Evolutionary conservation across 2,329 filamentous ascomycete genomes (phyloP).

Genomic region (Aspergillus hortae): DNA sequence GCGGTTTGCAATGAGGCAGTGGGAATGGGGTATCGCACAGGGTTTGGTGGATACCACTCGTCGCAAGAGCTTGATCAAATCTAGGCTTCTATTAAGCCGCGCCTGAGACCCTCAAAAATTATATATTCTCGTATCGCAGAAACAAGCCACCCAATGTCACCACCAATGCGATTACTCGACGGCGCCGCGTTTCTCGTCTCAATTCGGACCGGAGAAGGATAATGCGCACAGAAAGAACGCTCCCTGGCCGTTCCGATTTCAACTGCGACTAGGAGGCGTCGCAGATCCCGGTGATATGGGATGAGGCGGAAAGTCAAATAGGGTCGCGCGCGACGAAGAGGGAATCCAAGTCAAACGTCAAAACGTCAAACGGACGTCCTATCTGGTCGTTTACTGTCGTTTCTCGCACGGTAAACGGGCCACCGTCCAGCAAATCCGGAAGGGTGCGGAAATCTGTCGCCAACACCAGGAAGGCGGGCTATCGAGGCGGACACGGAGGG

Average conservation of each 20-base stretch:
- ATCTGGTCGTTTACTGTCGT: not conserved
- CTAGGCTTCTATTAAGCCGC: not conserved
- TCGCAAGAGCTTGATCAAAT: not conserved
- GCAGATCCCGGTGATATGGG: not conserved
- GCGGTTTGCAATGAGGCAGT: not conserved
- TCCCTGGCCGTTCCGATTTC: not conserved
- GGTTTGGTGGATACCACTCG: not conserved
- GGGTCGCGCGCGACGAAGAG: not conserved
- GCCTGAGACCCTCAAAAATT: not conserved
- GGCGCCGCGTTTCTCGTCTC: not conserved
- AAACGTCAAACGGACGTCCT: not conserved
- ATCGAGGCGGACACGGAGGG: not conserved
- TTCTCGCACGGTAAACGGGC: not conserved
- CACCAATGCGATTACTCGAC: too few species aligned
- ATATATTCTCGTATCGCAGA: not conserved
- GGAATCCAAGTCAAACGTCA: not conserved
- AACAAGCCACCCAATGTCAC: too few species aligned
- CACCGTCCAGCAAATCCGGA: not conserved
- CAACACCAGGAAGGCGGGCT: not conserved
- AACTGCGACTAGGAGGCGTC: not conserved
- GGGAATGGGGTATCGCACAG: not conserved
- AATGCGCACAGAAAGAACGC: not conserved
- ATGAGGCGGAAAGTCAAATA: slow-evolving; percentile 1
- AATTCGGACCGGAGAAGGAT: not conserved
- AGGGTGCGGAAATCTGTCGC: not conserved